phyloP scores from a whole-genome alignment of 83 land plant genomes.

The Picea abies region DNA sequence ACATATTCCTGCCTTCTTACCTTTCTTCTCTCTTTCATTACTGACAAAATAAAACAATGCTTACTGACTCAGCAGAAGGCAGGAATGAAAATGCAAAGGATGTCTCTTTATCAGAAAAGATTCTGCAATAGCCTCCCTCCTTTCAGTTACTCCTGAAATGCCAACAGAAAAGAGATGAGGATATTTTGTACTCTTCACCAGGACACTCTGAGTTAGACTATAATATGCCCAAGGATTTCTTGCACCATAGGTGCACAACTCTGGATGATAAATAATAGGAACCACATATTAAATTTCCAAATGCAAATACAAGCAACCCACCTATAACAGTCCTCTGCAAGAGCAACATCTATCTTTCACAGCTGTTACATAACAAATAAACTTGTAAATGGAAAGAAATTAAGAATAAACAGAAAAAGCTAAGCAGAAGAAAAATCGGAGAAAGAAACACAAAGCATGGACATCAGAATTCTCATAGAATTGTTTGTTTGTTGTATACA shows the following conservation, averaged over 20 bases:
- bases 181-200: neutral
- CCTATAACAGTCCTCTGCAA: neutral
- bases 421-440: too few relatives aligned
- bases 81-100: slow-evolving; percentile 1
- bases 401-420: too few relatives aligned
- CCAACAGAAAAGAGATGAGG: slow-evolving; percentile 10
- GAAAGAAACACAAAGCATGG: too few relatives aligned
- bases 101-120: neutral
- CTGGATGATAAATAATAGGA: neutral
- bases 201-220: neutral
- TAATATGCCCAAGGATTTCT: neutral
- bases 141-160: slow-evolving; percentile 13
- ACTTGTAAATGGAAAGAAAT: neutral
- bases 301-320: neutral
- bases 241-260: neutral
- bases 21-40: neutral
- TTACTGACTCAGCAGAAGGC: slow-evolving; percentile 2
- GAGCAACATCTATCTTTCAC: neutral
- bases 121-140: slow-evolving; percentile 9
- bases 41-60: neutral
- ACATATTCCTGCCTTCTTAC: slow-evolving; percentile 13
- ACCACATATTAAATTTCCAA: neutral
- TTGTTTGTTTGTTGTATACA: too few relatives aligned
- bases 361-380: neutral
- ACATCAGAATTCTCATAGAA: too few relatives aligned